Evolutionary conservation across 805 yeast genomes (phyloP), one percentile per base, ranked within the genome.

Genomic region (Saturnispora sanitii): DNA sequence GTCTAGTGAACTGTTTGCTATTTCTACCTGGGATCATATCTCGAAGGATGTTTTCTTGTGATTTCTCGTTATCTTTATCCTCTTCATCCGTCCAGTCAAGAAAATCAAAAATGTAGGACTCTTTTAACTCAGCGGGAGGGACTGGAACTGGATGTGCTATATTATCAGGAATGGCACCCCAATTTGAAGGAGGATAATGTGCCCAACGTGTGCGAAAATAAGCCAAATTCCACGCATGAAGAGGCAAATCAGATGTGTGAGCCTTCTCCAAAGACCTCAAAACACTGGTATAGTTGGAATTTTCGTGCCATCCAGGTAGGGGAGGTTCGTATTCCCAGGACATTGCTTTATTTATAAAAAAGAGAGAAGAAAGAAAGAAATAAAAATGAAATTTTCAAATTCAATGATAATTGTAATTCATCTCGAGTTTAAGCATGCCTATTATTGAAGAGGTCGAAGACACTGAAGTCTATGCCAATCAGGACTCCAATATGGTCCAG

Each of bases 401-500:
- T n/a, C n/a, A n/a, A n/a, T n/a, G n/a, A n/a, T n/a, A n/a, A n/a
- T n/a, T n/a, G n/a, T n/a, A n/a, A n/a, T 23, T 23, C 20, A 22
- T 20, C 12, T 9, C 15, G n/a, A n/a, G n/a, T n/a, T n/a, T n/a
- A n/a, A n/a, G n/a, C n/a, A 78, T 77, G 79, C 92, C 94, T 11
- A 67, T 65, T 26, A 58, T 82, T 42, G 94, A 82, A 57, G 88
- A 82, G 51, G 77, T 82, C 43, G 68, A 66, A 42, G 87, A 81
- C 57, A 82, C 77, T 54, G 94, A 84, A 48, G 88, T 81, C 52
- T 77, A 90, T 62, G 96, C 88, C 7, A 39, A 39, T 15, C 42
- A 39, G 32, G 79, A 87, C 64, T 68, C 86, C 77, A 96, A 90
- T 53, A 81, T 85, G 83, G 96, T 88, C 61, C 67, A 88, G 21